phyloP scores from a whole-genome alignment of 1,139 yeast genomes.

The Kodamaea derodonti region DNA sequence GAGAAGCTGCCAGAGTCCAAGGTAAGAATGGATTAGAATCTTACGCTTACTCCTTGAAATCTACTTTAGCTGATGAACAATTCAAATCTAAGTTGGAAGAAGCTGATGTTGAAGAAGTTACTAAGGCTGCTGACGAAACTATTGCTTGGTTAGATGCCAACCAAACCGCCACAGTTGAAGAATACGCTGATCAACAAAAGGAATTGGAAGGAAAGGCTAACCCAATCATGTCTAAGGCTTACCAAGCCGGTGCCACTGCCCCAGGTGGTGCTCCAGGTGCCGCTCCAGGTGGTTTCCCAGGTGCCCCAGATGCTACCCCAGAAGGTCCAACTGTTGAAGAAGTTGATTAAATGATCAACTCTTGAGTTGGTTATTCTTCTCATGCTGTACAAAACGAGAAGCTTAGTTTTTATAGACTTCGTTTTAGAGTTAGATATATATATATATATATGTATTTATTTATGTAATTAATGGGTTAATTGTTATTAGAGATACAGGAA shows the following conservation, averaged over 20 bases:
- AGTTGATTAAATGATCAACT: conserved; percentile 74
- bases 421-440: conserved; percentile 2
- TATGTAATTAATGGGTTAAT: conserved; percentile 10
- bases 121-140: conserved; percentile 82
- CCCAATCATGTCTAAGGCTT: conserved; percentile 92
- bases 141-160: conserved; percentile 85
- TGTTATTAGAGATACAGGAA: not conserved
- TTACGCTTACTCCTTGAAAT: conserved; percentile 85
- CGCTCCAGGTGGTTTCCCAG: conserved; percentile 64
- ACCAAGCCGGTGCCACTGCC: conserved; percentile 64
- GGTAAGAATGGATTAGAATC: conserved; percentile 89
- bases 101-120: conserved; percentile 72
- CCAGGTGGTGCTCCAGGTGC: conserved; percentile 57
- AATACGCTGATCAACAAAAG: conserved; percentile 85
- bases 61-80: conserved; percentile 74
- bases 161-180: conserved; percentile 85
- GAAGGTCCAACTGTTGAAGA: conserved; percentile 94
- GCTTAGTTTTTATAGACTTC: conserved; percentile 1
- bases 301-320: conserved; percentile 60
- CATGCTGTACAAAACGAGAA: conserved; percentile 1
- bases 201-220: conserved; percentile 90
- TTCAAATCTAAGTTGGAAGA: conserved; percentile 80
- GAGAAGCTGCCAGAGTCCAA: conserved; percentile 45
- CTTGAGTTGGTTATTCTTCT: not conserved
- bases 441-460: conserved; percentile 7